phyloP scores from a whole-genome alignment of 345 rosid species.

The Linum lewisii region DNA sequence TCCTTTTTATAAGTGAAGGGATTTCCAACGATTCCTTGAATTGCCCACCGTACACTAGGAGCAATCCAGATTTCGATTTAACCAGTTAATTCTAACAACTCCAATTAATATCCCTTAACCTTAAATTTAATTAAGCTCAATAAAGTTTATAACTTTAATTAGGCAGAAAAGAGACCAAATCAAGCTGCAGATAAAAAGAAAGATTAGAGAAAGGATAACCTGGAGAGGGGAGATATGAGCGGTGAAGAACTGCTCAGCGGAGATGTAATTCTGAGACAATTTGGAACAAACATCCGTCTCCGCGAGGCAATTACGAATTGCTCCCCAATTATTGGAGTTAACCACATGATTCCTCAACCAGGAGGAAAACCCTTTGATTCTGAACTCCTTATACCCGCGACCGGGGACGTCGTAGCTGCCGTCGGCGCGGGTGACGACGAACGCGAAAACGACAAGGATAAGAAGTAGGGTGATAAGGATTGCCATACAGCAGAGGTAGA shows the following conservation, averaged over 20 bases:
- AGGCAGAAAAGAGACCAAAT: no score
- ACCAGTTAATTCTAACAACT: no score
- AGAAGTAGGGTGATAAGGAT: constrained; percentile 62
- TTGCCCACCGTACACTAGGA: no score
- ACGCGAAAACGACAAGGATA: constrained; percentile 64
- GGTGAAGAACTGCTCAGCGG: constrained; percentile 69
- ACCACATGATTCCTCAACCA: constrained; percentile 66
- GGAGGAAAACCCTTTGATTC: constrained; percentile 52
- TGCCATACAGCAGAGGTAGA: constrained; percentile 87
- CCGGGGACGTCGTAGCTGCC: constrained; percentile 65
- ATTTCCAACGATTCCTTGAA: no score
- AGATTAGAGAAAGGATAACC: constrained; percentile 24
- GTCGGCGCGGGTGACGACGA: constrained; percentile 69
- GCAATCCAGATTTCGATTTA: no score
- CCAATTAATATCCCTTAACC: background rate
- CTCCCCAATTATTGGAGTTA: constrained; percentile 49
- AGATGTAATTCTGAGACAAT: constrained; percentile 37
- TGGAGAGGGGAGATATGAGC: constrained; percentile 69
- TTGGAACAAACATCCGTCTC: constrained; percentile 60
- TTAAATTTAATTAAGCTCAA: no score
- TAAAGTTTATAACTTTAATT: background rate
- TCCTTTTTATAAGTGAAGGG: no score
- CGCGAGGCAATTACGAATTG: constrained; percentile 58
- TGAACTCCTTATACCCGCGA: constrained; percentile 51
- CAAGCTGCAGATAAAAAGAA: no score